Evolutionary conservation across 108 stramenopile genomes (phyloP).

Genomic region (Cyclotella sp.): DNA sequence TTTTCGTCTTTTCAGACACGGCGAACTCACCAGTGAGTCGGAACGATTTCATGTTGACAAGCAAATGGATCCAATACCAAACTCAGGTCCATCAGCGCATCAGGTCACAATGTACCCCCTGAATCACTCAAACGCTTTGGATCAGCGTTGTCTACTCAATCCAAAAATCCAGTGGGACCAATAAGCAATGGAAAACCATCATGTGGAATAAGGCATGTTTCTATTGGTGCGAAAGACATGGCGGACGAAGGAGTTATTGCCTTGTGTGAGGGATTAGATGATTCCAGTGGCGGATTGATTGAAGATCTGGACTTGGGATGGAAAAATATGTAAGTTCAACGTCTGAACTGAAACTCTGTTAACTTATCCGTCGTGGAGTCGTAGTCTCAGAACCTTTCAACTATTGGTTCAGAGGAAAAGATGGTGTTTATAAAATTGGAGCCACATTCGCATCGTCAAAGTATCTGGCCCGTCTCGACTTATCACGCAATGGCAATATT

Average conservation of each 20-base stretch:
- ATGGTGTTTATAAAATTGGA: constrained; percentile 44
- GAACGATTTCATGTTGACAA: neutral
- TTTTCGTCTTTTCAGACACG: neutral
- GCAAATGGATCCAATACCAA: constrained; percentile 58
- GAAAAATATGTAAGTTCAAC: constrained; percentile 56
- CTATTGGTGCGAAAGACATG: constrained; percentile 74
- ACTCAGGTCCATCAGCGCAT: constrained; percentile 67
- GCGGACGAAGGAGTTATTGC: constrained; percentile 73
- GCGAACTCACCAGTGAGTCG: neutral
- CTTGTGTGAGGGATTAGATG: constrained; percentile 52
- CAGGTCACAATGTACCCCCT: constrained; percentile 66
- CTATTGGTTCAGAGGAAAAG: constrained; percentile 22
- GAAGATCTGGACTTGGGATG: constrained; percentile 65
- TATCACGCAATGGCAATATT: constrained; percentile 59
- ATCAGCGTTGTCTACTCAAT: constrained; percentile 47
- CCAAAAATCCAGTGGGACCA: neutral
- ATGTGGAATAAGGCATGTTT: constrained; percentile 48
- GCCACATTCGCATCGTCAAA: constrained; percentile 42
- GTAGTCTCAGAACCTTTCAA: neutral
- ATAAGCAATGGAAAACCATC: neutral
- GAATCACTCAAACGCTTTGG: constrained; percentile 62
- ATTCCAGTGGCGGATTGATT: constrained; percentile 43
- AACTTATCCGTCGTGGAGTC: neutral
- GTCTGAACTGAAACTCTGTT: constrained; percentile 10
- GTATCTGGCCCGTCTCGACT: constrained; percentile 36